Percentiles rank a stretch among this genome's conserved stretches.
phyloP scores from a whole-genome alignment of 805 yeast species.

The Saccharomycodes ludwigii region DNA sequence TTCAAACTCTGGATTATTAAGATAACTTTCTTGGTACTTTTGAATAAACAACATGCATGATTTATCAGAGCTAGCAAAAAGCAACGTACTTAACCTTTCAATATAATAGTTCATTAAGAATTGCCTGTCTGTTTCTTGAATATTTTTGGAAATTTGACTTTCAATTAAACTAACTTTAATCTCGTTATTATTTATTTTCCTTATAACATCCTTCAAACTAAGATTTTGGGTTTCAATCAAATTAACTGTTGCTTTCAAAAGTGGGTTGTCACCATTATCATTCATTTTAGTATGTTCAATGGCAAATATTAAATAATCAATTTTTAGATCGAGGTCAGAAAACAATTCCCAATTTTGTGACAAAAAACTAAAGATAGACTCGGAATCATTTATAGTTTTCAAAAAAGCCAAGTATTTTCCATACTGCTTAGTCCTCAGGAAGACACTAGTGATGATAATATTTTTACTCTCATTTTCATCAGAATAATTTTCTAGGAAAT shows the following conservation, averaged over 20 bases:
- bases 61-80: conserved; percentile 13
- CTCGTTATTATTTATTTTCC: conserved; percentile 8
- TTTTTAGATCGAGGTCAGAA: too few relatives aligned
- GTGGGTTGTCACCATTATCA: too few relatives aligned
- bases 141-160: conserved; percentile 11
- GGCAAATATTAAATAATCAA: too few relatives aligned
- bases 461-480: conserved; percentile 6
- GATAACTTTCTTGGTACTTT: too few relatives aligned
- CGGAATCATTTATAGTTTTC: too few relatives aligned
- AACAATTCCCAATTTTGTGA: too few relatives aligned
- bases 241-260: conserved; percentile 6
- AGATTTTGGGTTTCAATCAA: conserved; percentile 8
- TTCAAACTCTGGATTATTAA: conserved; percentile 14
- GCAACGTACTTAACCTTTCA: too few relatives aligned
- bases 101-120: conserved; percentile 18
- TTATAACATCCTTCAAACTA: conserved; percentile 9
- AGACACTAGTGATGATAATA: conserved; percentile 6
- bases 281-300: too few relatives aligned
- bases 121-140: conserved; percentile 14
- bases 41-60: conserved; percentile 13
- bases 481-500: conserved; percentile 13
- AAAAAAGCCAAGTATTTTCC: too few relatives aligned
- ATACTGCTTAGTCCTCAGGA: neutral
- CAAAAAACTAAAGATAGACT: too few relatives aligned
- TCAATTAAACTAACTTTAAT: conserved; percentile 17